These are phyloP conservation scores for Juglanconis oblonga DNA, from an alignment of 2,329 filamentous ascomycete genomes.

Conservation along the genomic window DNA sequence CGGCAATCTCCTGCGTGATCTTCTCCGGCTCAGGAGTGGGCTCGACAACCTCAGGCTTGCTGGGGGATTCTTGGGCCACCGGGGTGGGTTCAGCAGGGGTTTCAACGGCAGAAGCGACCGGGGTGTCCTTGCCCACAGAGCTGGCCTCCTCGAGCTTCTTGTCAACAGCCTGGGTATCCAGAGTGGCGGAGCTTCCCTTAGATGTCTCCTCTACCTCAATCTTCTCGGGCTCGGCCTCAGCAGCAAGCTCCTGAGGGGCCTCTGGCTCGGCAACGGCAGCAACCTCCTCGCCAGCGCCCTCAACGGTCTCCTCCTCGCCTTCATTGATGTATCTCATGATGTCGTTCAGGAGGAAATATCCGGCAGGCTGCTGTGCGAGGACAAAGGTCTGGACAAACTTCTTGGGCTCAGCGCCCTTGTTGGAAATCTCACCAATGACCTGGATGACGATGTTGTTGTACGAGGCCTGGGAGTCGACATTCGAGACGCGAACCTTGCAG, in stretches of 20 bases:
- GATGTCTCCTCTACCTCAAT: conserved; percentile 28
- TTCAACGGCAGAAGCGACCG: conserved; percentile 41
- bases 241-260: conserved; percentile 30
- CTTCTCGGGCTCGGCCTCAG: conserved; percentile 31
- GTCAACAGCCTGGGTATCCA: conserved; percentile 59
- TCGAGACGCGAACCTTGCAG: conserved; percentile 96
- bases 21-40: conserved; percentile 45
- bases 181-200: conserved; percentile 25
- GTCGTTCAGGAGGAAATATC: conserved; percentile 98
- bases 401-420: conserved; percentile 84
- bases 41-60: conserved; percentile 31
- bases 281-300: conserved; percentile 29
- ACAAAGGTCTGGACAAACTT: conserved; percentile 99
- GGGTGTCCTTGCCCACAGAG: conserved; percentile 32
- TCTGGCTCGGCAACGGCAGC: conserved; percentile 27
- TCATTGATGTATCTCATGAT: conserved; percentile 93
- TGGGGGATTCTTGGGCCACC: conserved; percentile 28
- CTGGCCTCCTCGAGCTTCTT: conserved; percentile 70
- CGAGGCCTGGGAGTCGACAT: conserved; percentile 94
- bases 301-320: conserved; percentile 66
- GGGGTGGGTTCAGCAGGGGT: conserved; percentile 26
- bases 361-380: conserved; percentile 90
- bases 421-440: conserved; percentile 96
- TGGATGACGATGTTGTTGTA: conserved; percentile 94
- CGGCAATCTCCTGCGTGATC: conserved; percentile 49